These are phyloP conservation scores for Megacollybia marginata DNA, from an alignment of 768 basidiomycete genomes.

Conservation along the genomic window DNA sequence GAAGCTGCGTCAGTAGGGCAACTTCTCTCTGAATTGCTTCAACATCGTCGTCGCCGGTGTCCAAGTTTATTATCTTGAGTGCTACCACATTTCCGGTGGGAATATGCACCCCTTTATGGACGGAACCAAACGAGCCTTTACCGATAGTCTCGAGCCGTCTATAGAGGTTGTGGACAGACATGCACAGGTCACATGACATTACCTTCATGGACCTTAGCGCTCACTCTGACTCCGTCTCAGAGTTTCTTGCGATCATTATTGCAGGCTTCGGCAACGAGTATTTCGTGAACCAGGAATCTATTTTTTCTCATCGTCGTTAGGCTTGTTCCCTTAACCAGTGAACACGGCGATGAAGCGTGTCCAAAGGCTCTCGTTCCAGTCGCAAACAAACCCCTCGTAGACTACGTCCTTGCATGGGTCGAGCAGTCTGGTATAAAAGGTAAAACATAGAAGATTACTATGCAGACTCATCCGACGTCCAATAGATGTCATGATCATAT, in stretches of 20 bases:
- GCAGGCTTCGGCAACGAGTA: conserved; percentile 93
- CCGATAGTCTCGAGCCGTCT: conserved; percentile 88
- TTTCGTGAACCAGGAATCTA: background rate
- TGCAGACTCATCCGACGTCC: conserved; percentile 3
- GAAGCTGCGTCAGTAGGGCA: conserved; percentile 80
- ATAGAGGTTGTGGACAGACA: conserved; percentile 73
- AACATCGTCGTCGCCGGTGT: conserved; percentile 94
- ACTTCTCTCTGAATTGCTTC: conserved; percentile 96
- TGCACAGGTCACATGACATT: conserved; percentile 6
- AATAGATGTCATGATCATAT: conserved; percentile 80
- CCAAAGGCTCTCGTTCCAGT: conserved; percentile 87
- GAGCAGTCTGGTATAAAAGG: conserved; percentile 84
- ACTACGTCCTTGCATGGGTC: conserved; percentile 79
- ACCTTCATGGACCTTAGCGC: conserved; percentile 57
- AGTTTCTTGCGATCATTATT: conserved; percentile 84
- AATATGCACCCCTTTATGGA: conserved; percentile 85
- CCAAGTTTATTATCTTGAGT: conserved; percentile 98
- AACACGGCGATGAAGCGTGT: conserved; percentile 74
- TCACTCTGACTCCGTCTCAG: conserved; percentile 43
- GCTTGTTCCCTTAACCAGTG: conserved; percentile 64
- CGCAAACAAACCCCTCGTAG: conserved; percentile 82
- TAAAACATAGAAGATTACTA: conserved; percentile 19
- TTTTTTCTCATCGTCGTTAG: conserved; percentile 29
- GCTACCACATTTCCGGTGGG: conserved; percentile 86
- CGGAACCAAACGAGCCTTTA: conserved; percentile 93